Percentiles rank a stretch among this genome's conserved stretches.
These are phyloP conservation scores for Dactylellina sp. DNA, from an alignment of 2,329 filamentous ascomycete species.

Conservation along the genomic window DNA sequence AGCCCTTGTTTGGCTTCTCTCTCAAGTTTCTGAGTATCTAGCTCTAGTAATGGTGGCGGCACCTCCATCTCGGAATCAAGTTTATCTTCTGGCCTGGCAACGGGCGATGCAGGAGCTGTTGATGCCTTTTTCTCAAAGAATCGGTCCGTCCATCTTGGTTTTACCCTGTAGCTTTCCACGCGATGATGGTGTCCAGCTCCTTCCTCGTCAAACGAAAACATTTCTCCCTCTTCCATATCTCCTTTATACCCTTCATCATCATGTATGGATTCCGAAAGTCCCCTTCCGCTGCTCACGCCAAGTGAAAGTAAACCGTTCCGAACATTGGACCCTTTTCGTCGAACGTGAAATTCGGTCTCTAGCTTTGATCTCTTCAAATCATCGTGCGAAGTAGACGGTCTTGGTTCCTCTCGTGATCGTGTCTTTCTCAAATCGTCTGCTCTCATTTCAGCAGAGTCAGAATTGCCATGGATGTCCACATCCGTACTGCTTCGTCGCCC, in stretches of 20 bases:
- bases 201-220: conserved; percentile 54
- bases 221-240: conserved; percentile 48
- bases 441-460: neutral
- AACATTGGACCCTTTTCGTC: conserved; percentile 8
- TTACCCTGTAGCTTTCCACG: conserved; percentile 38
- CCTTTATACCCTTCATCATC: conserved; percentile 55
- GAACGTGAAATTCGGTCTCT: conserved; percentile 4
- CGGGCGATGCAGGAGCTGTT: conserved; percentile 47
- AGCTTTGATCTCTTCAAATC: neutral
- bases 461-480: conserved; percentile 41
- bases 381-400: conserved; percentile 11
- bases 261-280: conserved; percentile 16
- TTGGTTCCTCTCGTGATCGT: conserved; percentile 15
- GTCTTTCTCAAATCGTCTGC: conserved; percentile 35
- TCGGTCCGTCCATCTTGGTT: conserved; percentile 51
- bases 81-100: conserved; percentile 15
- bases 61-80: conserved; percentile 20
- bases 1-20: conserved; percentile 61
- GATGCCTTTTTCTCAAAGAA: conserved; percentile 46
- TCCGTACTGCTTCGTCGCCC: conserved; percentile 58
- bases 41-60: conserved; percentile 12
- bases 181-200: neutral
- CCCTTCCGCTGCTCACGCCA: neutral
- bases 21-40: conserved; percentile 31
- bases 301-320: conserved; percentile 4